A percentile compares a stretch with the other conserved stretches of the same genome.
Conservation (phyloP, 2,329 filamentous ascomycete genomes). For the Pestalotiopsis sp. region DNA sequence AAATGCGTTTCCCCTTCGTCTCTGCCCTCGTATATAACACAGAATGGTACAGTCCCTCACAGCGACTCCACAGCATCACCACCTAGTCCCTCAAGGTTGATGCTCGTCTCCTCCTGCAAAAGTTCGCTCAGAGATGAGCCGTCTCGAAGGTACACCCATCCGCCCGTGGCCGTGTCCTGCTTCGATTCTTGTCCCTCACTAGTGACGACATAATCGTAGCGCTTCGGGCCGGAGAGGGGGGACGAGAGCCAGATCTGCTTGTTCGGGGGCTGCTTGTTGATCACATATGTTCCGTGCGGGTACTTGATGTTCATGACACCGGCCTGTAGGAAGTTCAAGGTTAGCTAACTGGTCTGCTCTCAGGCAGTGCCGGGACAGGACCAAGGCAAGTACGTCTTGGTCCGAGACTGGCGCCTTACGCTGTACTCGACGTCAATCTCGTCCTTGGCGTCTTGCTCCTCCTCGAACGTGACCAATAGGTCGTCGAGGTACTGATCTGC, state of each 20-base stretch:
- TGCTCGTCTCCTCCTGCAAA: conserved; percentile 73
- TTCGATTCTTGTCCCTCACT: conserved; percentile 78
- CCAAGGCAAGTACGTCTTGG: no score
- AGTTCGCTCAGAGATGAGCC: conserved; percentile 74
- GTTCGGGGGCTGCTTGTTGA: conserved; percentile 99
- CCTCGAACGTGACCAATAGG: conserved; percentile 66
- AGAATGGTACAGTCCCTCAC: background rate
- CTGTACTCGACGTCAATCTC: conserved; percentile 89
- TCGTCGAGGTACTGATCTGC: conserved; percentile 74
- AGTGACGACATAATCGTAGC: conserved; percentile 84
- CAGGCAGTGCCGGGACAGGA: no score
- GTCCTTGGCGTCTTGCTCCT: conserved; percentile 70
- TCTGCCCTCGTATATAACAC: background rate
- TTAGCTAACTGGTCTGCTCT: background rate
- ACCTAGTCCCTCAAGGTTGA: conserved; percentile 45
- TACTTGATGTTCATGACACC: conserved; percentile 82
- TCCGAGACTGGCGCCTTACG: conserved; percentile 54
- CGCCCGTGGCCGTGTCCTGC: conserved; percentile 71
- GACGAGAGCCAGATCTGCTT: conserved; percentile 97
- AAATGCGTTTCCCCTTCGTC: background rate
- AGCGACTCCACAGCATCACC: background rate
- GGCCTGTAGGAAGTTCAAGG: conserved; percentile 53
- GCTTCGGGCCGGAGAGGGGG: conserved; percentile 87
- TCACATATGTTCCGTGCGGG: conserved; percentile 79
- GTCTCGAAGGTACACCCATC: conserved; percentile 89